Percentiles rank a stretch among this genome's conserved stretches.
phyloP scores from a whole-genome alignment of 306 rosid species.

The Hylodesmum podocarpum region DNA sequence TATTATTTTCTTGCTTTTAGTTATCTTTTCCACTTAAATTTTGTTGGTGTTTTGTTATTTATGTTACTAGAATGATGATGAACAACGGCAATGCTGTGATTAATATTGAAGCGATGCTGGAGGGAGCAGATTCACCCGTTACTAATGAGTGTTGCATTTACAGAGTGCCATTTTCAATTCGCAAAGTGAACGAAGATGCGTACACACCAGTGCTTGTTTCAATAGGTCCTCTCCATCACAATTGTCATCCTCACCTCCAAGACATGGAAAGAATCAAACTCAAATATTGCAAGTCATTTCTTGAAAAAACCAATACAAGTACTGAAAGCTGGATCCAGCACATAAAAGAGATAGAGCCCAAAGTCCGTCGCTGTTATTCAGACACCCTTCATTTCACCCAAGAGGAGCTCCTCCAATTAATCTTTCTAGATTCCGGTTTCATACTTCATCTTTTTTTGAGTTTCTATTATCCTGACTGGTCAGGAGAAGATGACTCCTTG shows the following conservation, averaged over 20 bases:
- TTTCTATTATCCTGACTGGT: background rate
- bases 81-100: background rate
- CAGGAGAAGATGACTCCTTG: background rate
- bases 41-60: too few species aligned
- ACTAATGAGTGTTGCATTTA: conserved; percentile 26
- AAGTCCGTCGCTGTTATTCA: background rate
- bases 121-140: background rate
- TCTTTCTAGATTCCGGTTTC: conserved; percentile 26
- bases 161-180: conserved; percentile 25
- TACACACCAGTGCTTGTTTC: conserved; percentile 43
- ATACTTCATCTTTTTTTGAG: conserved; percentile 23
- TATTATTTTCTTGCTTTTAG: too few species aligned
- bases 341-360: background rate
- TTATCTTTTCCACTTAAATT: too few species aligned
- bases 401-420: conserved; percentile 8
- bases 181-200: conserved; percentile 22
- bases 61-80: too few species aligned
- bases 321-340: background rate
- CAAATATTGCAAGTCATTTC: conserved; percentile 6
- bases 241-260: background rate
- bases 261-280: conserved; percentile 24
- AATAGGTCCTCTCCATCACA: conserved; percentile 36
- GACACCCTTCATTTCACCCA: background rate
- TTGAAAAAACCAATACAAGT: background rate
- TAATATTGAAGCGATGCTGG: background rate